A percentile compares a stretch with the other conserved stretches of the same genome.
Evolutionary conservation across 208 protist genomes (phyloP).

Genomic region (Crithidia bombi): DNA sequence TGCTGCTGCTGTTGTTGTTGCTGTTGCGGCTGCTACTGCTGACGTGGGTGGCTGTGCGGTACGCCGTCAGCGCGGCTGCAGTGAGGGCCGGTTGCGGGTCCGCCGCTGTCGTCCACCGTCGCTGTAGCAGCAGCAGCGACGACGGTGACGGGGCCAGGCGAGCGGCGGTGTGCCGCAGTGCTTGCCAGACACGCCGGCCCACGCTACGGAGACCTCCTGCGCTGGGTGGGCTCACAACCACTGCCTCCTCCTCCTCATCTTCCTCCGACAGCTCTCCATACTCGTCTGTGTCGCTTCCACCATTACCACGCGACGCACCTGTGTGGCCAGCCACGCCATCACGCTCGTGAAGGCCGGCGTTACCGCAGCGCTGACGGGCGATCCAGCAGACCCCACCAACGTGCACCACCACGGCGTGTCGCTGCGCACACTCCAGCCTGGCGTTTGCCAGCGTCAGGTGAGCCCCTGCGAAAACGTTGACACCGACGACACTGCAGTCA

Average conservation of each 20-base stretch:
- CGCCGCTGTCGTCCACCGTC: background rate
- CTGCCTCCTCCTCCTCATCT: background rate
- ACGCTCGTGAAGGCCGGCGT: background rate
- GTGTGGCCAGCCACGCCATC: too few species aligned
- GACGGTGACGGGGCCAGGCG: background rate
- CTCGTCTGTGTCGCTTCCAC: too few species aligned
- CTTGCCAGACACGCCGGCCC: background rate
- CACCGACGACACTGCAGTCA: conserved; percentile 50
- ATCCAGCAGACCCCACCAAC: conserved; percentile 41
- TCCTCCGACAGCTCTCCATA: background rate
- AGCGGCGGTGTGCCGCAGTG: background rate
- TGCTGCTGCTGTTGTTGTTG: background rate
- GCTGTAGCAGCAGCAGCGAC: background rate
- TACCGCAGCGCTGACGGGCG: background rate
- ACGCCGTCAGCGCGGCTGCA: background rate
- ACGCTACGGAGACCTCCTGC: too few species aligned
- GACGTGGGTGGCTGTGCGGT: too few species aligned
- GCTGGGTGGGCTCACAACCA: too few species aligned
- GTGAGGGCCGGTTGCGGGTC: background rate
- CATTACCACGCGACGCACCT: too few species aligned
- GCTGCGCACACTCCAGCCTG: conserved; percentile 26
- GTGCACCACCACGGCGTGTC: conserved; percentile 57
- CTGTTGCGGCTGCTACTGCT: background rate
- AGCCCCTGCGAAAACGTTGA: conserved; percentile 54
- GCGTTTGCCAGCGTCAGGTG: conserved; percentile 56